phyloP scores from a whole-genome alignment of 352 stramenopile genomes.

The Globisporangium radiosum region DNA sequence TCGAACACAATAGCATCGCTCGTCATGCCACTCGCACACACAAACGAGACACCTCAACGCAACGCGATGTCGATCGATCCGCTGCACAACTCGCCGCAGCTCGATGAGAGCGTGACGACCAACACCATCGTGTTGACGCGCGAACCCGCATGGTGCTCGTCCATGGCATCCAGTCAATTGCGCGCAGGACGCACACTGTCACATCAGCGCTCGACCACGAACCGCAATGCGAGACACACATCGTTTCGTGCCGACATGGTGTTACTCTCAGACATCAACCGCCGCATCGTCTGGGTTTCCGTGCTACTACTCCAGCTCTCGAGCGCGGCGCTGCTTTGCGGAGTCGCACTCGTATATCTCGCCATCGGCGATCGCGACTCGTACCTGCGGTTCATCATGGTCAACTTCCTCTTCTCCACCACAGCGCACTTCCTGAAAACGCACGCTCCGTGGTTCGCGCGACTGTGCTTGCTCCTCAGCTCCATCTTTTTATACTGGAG shows the following conservation, averaged over 20 bases:
- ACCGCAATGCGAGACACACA: background rate
- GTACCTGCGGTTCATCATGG: background rate
- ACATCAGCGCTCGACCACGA: conserved; percentile 2
- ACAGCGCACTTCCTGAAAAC: background rate
- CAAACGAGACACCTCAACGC: too few relatives aligned
- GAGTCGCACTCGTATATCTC: background rate
- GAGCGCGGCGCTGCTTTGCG: background rate
- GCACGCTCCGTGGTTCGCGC: background rate
- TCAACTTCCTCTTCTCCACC: background rate
- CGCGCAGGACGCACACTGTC: too few relatives aligned
- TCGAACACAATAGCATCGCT: too few relatives aligned
- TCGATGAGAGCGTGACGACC: too few relatives aligned
- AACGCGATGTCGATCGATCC: too few relatives aligned
- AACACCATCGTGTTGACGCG: too few relatives aligned
- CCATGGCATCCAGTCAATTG: too few relatives aligned
- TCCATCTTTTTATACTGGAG: background rate
- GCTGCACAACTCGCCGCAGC: too few relatives aligned
- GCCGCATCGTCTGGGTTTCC: background rate
- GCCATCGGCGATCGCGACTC: background rate
- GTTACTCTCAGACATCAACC: background rate
- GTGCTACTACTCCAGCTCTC: background rate
- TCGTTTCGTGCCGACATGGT: background rate
- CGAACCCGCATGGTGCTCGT: background rate
- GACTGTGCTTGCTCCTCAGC: background rate
- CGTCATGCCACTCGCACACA: too few relatives aligned